Percentiles rank a stretch among this genome's conserved stretches.
These are phyloP conservation scores for Fusarium albidum DNA, from an alignment of 2,329 filamentous ascomycete genomes.

Conservation along the genomic window DNA sequence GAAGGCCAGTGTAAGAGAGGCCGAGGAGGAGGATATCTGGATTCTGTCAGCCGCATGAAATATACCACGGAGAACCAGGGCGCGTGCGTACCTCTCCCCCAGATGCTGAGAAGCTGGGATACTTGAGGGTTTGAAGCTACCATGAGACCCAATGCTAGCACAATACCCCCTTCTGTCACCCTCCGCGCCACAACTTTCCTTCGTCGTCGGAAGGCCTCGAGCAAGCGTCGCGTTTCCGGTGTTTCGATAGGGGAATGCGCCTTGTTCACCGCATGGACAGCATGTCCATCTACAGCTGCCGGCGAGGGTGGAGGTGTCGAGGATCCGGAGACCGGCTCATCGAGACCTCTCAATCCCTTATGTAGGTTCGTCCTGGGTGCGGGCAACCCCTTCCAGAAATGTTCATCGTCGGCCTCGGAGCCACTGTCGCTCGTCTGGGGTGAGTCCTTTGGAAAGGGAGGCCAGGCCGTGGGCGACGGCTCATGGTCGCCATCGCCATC, in stretches of 20 bases:
- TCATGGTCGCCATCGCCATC: conserved; percentile 32
- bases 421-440: conserved; percentile 84
- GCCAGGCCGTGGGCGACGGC: conserved; percentile 36
- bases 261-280: conserved; percentile 34
- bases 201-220: conserved; percentile 50
- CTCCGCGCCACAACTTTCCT: conserved; percentile 62
- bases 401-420: conserved; percentile 94
- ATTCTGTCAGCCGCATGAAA: conserved; percentile 5
- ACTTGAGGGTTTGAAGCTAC: conserved; percentile 58
- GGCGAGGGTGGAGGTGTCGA: conserved; percentile 65
- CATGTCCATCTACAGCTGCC: conserved; percentile 53
- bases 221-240: conserved; percentile 29
- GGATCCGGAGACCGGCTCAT: conserved; percentile 61
- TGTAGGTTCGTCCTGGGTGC: conserved; percentile 76
- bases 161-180: conserved; percentile 59
- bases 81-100: conserved; percentile 57
- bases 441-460: conserved; percentile 58
- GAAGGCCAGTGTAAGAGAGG: conserved; percentile 49
- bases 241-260: conserved; percentile 19
- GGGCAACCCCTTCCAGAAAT: conserved; percentile 84
- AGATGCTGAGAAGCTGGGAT: conserved; percentile 53
- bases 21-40: conserved; percentile 55
- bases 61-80: not conserved
- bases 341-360: conserved; percentile 77
- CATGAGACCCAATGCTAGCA: conserved; percentile 58